Evolutionary conservation across 225 moss, liverwort and hornwort species (phyloP).

Genomic region (Polytrichum commune): DNA sequence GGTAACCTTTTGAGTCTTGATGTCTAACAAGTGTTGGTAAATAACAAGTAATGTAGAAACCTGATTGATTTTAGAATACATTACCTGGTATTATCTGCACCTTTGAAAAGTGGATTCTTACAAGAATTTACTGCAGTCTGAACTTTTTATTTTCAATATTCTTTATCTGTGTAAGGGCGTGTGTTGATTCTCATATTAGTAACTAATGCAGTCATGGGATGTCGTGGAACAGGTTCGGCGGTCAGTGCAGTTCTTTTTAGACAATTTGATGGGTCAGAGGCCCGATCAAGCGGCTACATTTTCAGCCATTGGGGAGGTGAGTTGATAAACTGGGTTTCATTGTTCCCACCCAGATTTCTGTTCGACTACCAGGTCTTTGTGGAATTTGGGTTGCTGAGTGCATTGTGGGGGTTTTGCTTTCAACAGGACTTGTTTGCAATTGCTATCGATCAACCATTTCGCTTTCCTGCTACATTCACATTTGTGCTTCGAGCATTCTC

Average conservation of each 20-base stretch:
- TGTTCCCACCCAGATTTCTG: not conserved
- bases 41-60: too few species aligned
- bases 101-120: too few species aligned
- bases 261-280: constrained; percentile 91
- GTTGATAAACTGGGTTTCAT: not conserved
- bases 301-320: constrained; percentile 96
- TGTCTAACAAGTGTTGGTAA: too few species aligned
- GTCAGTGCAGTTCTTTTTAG: constrained; percentile 89
- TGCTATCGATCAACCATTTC: constrained; percentile 96
- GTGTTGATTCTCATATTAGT: not conserved
- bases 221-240: constrained; percentile 66
- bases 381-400: not conserved
- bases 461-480: constrained; percentile 95
- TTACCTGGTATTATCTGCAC: too few species aligned
- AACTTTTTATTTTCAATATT: too few species aligned
- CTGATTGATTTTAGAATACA: too few species aligned
- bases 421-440: constrained; percentile 96
- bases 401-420: constrained; percentile 4
- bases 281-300: constrained; percentile 88
- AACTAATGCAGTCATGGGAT: not conserved
- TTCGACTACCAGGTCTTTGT: too few species aligned
- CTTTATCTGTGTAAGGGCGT: not conserved
- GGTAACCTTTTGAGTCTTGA: too few species aligned
- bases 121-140: too few species aligned
- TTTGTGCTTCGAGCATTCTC: constrained; percentile 97